These are phyloP conservation scores for Solanum arcanum DNA, from an alignment of 257 asterid species.

Conservation along the genomic window DNA sequence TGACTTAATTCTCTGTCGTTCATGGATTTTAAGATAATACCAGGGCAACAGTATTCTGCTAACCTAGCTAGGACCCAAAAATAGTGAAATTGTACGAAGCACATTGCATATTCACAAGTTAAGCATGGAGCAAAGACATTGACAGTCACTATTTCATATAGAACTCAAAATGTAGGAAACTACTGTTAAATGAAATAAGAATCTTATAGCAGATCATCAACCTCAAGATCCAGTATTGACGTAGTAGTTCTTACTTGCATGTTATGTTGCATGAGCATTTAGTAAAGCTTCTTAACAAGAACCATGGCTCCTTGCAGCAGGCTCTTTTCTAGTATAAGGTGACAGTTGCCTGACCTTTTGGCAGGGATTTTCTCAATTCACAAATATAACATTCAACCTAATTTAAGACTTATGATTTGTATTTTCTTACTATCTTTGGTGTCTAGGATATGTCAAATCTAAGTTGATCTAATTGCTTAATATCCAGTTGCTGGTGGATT, in stretches of 20 bases:
- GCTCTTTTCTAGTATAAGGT: not conserved
- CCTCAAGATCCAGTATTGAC: not conserved
- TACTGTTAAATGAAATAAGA: not conserved
- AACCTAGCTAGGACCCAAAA: not conserved
- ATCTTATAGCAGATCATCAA: not conserved
- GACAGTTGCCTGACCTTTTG: not conserved
- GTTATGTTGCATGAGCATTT: not conserved
- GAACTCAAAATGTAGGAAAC: not conserved
- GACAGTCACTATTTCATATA: not conserved
- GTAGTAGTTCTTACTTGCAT: not conserved
- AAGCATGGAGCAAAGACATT: not conserved
- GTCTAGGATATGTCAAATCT: not conserved
- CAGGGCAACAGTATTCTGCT: not conserved
- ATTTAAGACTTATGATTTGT: not conserved
- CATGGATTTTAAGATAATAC: not conserved
- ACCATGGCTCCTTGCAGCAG: not conserved
- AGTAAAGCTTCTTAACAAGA: not conserved
- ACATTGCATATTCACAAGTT: not conserved
- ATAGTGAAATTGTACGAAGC: not conserved
- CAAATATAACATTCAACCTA: not conserved
- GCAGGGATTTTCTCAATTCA: not conserved
- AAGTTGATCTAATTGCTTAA: constrained; percentile 1
- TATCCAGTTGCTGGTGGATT: constrained; percentile 78
- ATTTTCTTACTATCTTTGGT: not conserved
- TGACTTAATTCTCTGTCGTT: not conserved